Conservation (phyloP, 2,329 filamentous ascomycete species). For the Emericellopsis atlantica region DNA sequence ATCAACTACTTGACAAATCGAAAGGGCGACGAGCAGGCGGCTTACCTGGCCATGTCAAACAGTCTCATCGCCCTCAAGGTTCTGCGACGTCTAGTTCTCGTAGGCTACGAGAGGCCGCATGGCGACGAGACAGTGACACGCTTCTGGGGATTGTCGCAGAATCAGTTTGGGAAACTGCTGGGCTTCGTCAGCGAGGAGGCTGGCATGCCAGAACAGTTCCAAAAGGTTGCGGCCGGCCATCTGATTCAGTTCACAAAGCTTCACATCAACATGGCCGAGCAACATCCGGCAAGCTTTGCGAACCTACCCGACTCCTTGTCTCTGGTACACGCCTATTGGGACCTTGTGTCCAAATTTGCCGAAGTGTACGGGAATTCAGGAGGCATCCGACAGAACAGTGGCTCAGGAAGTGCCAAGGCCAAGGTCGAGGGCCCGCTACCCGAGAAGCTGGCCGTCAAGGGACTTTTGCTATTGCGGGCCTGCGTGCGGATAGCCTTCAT, state of each 20-base stretch:
- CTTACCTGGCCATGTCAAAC: conserved; percentile 56
- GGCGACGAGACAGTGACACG: conserved; percentile 62
- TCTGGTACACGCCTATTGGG: conserved; percentile 77
- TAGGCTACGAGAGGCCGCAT: conserved; percentile 76
- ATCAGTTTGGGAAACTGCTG: conserved; percentile 68
- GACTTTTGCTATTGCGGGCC: conserved; percentile 66
- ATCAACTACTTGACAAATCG: conserved; percentile 43
- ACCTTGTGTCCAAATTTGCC: conserved; percentile 63
- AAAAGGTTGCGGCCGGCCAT: conserved; percentile 66
- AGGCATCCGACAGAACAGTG: conserved; percentile 35
- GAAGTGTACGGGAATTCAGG: conserved; percentile 55
- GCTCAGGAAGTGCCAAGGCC: conserved; percentile 26
- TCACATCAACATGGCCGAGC: conserved; percentile 72
- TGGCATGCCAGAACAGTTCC: conserved; percentile 37
- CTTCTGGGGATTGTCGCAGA: conserved; percentile 70
- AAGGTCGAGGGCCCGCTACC: conserved; percentile 50
- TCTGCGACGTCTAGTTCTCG: conserved; percentile 63
- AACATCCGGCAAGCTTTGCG: conserved; percentile 72
- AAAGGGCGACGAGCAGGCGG: conserved; percentile 43
- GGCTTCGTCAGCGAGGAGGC: conserved; percentile 42
- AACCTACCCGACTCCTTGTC: conserved; percentile 67
- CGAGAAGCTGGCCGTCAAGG: conserved; percentile 74
- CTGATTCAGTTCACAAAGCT: conserved; percentile 84
- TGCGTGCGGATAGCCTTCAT: conserved; percentile 80
- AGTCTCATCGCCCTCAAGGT: conserved; percentile 71